A percentile compares a stretch with the other conserved stretches of the same genome.
phyloP scores from a whole-genome alignment of 768 basidiomycete species.

The Pleurotus platypus region DNA sequence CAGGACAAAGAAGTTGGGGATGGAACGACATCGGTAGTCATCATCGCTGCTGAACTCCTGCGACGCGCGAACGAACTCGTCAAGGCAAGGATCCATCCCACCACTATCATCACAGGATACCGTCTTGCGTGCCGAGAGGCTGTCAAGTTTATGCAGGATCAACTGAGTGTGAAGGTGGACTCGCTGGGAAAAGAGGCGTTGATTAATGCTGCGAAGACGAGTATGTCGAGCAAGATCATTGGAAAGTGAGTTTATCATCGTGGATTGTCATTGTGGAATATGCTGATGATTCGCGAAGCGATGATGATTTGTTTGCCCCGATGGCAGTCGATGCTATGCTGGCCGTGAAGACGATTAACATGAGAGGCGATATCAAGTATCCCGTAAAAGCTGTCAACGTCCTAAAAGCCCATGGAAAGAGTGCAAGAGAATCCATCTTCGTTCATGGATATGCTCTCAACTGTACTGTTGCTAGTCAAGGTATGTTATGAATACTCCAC shows the following conservation, averaged over 20 bases:
- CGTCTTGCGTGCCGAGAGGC: conserved; percentile 95
- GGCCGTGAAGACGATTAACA: conserved; percentile 91
- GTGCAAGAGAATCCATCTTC: conserved; percentile 90
- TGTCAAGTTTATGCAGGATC: conserved; percentile 97
- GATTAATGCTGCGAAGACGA: conserved; percentile 96
- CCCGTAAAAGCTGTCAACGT: conserved; percentile 99
- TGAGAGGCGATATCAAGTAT: conserved; percentile 95
- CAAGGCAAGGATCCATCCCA: conserved; percentile 97
- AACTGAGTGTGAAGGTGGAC: conserved; percentile 93
- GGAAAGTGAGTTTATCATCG: conserved; percentile 67
- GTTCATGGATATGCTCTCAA: conserved; percentile 97
- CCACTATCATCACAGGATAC: conserved; percentile 98
- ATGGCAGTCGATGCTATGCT: conserved; percentile 99
- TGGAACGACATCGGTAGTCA: conserved; percentile 97
- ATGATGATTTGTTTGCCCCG: conserved; percentile 96
- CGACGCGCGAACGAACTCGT: conserved; percentile 97
- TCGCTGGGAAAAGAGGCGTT: conserved; percentile 87
- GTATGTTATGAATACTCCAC: conserved; percentile 37
- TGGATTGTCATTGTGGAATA: not conserved
- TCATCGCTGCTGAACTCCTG: conserved; percentile 95
- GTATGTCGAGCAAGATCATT: conserved; percentile 98
- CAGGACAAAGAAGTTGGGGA: conserved; percentile 99
- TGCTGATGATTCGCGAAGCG: conserved; percentile 43
- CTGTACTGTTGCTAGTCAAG: conserved; percentile 98
- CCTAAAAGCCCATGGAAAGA: conserved; percentile 95